Base-by-base conservation (phyloP, 1,139 yeast genomes). In the Blastobotrys elegans region DNA sequence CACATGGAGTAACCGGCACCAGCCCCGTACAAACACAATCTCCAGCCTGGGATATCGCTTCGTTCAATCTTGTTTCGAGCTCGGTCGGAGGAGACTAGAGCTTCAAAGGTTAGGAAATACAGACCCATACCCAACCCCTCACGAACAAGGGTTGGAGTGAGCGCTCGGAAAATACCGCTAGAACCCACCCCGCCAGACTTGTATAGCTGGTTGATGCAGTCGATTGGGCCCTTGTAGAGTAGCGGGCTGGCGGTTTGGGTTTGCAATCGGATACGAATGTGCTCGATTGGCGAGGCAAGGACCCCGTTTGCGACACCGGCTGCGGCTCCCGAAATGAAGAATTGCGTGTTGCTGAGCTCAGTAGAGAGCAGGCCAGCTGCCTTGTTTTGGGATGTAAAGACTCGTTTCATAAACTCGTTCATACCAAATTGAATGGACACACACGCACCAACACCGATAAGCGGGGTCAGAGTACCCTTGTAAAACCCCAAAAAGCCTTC, bases 381-480 rank as follows among this genome's bases (percentile, higher is more conserved):
- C 42, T 63, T 64, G 46, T 72, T 67, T 50, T 68, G 72, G n/a
- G 56, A 53, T 46, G 66, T 70, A 61, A 82, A 85, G 53, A 73
- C 67, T 59, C 97, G 75, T 68, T 92, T 92, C 96, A 90, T 88
- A 60, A 76, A 86, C 65, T 92, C 97, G 63, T 90, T 90, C 35
- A 88, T 95, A 40, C 96, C 92, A 62, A 83, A 83, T 59, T 82
- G 88, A 39, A 89, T 84, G 2, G 96, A 86, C 17, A 89, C 80
- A 71, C 95, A 85, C 0, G 96, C 96, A 49, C 97, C 97, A 33
- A 89, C 94, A 38, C 97, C 97, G 38, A 89, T 69, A 58, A 90
- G 72, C 3, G 97, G 97, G 0, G 86, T 80, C 52, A 84, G 65
- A 0, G 96, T 89, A 32, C 97, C 97, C 65, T 88, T 88, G 67